Evolutionary conservation across 2,329 filamentous ascomycete genomes (phyloP).

Genomic region (Verticillium albo-atrum): DNA sequence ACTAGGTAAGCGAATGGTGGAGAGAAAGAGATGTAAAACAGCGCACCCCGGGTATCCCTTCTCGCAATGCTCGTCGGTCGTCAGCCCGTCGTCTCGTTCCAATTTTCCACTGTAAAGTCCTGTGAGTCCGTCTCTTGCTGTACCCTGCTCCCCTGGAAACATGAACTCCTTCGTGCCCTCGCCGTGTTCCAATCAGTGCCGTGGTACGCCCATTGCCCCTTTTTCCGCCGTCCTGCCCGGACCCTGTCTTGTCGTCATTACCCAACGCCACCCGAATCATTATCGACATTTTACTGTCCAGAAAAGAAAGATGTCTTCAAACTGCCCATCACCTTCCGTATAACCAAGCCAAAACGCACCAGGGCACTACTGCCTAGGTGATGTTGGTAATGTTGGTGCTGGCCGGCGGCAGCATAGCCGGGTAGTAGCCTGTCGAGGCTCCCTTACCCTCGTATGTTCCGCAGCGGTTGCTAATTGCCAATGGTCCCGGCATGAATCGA

Average conservation of each 20-base stretch:
- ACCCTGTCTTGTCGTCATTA: neutral
- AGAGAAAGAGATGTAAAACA: neutral
- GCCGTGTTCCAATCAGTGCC: neutral
- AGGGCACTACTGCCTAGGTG: neutral
- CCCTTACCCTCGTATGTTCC: slow-evolving; percentile 50
- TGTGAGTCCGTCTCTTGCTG: neutral
- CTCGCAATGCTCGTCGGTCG: neutral
- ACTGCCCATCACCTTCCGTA: neutral
- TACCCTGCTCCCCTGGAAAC: neutral
- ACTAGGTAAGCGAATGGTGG: neutral
- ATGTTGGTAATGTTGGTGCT: slow-evolving; percentile 33
- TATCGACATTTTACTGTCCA: neutral
- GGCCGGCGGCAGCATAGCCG: slow-evolving; percentile 42
- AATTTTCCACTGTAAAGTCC: neutral
- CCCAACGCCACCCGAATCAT: neutral
- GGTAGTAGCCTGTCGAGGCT: slow-evolving; percentile 49
- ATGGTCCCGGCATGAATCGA: slow-evolving; percentile 37
- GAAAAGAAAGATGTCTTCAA: neutral
- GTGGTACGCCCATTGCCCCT: neutral
- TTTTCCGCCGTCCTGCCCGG: neutral
- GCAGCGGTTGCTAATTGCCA: slow-evolving; percentile 29
- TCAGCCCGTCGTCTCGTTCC: neutral
- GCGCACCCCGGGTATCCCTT: slow-evolving; percentile 1
- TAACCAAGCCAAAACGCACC: too few relatives aligned
- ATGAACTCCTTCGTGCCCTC: neutral